Conservation (phyloP, 2,329 filamentous ascomycete species). For the Incumbomyces delicatus region DNA sequence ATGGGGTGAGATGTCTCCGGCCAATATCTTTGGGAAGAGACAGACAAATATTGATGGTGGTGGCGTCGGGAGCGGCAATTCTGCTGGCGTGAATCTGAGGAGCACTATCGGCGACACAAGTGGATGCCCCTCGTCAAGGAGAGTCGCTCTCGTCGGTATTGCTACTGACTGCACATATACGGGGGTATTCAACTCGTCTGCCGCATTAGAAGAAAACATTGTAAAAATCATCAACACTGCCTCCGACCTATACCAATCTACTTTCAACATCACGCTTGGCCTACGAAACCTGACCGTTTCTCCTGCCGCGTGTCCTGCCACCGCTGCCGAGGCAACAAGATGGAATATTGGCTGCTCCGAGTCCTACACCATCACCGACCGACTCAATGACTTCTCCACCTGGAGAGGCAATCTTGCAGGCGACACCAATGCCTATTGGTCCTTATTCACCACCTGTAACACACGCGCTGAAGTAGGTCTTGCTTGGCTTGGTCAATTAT, state of each 20-base stretch:
- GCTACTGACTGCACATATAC: slow-evolving; percentile 91
- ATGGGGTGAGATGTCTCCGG: slow-evolving; percentile 53
- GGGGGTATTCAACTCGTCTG: slow-evolving; percentile 54
- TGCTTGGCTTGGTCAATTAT: slow-evolving; percentile 86
- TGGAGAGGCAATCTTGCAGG: slow-evolving; percentile 68
- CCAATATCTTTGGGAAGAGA: slow-evolving; percentile 59
- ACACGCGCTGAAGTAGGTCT: slow-evolving; percentile 80
- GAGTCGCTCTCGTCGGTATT: slow-evolving; percentile 82
- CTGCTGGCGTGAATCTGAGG: slow-evolving; percentile 68
- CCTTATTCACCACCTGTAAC: slow-evolving; percentile 69
- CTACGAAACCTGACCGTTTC: slow-evolving; percentile 77
- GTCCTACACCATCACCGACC: slow-evolving; percentile 56
- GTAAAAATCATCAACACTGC: slow-evolving; percentile 78
- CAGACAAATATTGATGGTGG: slow-evolving; percentile 51
- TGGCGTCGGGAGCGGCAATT: slow-evolving; percentile 59
- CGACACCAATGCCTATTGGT: slow-evolving; percentile 90
- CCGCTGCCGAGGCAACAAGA: slow-evolving; percentile 54
- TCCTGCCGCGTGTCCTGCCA: slow-evolving; percentile 62
- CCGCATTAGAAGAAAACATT: slow-evolving; percentile 61
- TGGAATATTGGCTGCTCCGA: slow-evolving; percentile 75
- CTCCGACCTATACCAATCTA: slow-evolving; percentile 75
- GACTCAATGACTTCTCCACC: slow-evolving; percentile 75
- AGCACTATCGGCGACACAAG: slow-evolving; percentile 67
- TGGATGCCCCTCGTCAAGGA: slow-evolving; percentile 85
- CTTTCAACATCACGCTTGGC: slow-evolving; percentile 90